Evolutionary conservation across 805 yeast species (phyloP).

Genomic region (Pichia membranifaciens): DNA sequence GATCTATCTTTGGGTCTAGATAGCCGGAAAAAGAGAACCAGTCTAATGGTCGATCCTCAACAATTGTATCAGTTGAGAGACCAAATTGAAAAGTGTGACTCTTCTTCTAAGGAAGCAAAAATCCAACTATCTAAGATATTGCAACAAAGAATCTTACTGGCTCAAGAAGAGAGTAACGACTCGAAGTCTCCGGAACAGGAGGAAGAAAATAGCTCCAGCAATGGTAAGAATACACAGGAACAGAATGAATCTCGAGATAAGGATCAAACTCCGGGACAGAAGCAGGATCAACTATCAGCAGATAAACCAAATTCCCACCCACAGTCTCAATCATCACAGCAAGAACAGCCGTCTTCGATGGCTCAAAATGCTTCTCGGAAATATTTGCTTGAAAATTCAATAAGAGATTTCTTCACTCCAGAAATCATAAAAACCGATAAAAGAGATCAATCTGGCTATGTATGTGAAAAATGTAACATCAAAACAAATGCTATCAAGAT

Average conservation of each 20-base stretch:
- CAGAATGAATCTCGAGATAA: conserved; percentile 5
- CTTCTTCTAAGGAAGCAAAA: conserved; percentile 20
- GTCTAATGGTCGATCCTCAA: conserved; percentile 25
- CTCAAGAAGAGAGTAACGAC: conserved; percentile 23
- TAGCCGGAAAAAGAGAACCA: conserved; percentile 39
- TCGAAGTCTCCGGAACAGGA: conserved; percentile 22
- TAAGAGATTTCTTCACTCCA: conserved; percentile 75
- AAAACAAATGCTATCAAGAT: conserved; percentile 74
- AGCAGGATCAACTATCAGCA: conserved; percentile 6
- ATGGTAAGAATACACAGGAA: conserved; percentile 3
- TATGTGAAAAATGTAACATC: conserved; percentile 79
- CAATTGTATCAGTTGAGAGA: conserved; percentile 24
- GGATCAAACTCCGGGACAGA: conserved; percentile 3
- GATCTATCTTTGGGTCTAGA: conserved; percentile 81
- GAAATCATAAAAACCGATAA: conserved; percentile 69
- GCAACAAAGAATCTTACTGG: conserved; percentile 25
- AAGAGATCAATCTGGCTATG: conserved; percentile 69
- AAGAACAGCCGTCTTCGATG: not conserved
- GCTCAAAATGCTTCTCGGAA: not conserved
- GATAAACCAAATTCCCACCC: not conserved
- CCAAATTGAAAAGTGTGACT: conserved; percentile 25
- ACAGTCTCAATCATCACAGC: not conserved
- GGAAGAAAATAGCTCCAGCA: conserved; percentile 4
- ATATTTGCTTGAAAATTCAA: conserved; percentile 68
- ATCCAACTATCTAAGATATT: conserved; percentile 25